Percentiles rank a stretch among this genome's conserved stretches.
Conservation (phyloP, 2,329 filamentous ascomycete genomes). For the Penicillium corylophilum region DNA sequence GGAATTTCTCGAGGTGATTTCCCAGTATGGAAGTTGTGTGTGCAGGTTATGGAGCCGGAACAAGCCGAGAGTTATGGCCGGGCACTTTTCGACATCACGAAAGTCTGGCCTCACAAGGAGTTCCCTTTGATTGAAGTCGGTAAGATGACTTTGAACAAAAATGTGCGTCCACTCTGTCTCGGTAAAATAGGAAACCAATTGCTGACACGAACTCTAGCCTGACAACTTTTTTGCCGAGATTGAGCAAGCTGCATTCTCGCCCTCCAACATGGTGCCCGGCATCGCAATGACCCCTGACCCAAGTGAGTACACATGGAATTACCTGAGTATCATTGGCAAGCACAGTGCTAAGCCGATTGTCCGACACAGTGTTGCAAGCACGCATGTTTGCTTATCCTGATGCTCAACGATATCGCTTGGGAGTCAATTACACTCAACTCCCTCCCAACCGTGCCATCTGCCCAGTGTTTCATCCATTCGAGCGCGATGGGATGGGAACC, state of each 20-base stretch:
- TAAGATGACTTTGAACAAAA: conserved; percentile 52
- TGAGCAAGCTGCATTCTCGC: conserved; percentile 66
- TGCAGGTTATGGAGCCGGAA: conserved; percentile 56
- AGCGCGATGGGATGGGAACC: conserved; percentile 40
- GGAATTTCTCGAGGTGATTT: conserved; percentile 58
- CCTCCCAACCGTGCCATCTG: conserved; percentile 39
- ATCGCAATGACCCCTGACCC: conserved; percentile 62
- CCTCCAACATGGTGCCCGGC: conserved; percentile 63
- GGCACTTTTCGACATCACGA: conserved; percentile 59
- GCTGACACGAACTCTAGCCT: conserved; percentile 22
- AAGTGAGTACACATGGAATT: conserved; percentile 29
- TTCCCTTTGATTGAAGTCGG: conserved; percentile 53
- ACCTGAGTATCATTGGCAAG: not conserved
- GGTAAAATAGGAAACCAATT: not conserved
- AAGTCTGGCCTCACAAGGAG: conserved; percentile 54
- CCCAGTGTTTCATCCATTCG: conserved; percentile 54
- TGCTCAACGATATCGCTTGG: conserved; percentile 43
- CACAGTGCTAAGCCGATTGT: conserved; percentile 15
- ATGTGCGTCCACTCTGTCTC: conserved; percentile 31
- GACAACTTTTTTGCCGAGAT: conserved; percentile 65
- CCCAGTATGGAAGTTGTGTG: conserved; percentile 56
- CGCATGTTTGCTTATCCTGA: conserved; percentile 63
- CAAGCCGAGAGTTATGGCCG: conserved; percentile 50
- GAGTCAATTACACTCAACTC: conserved; percentile 43
- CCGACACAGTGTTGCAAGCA: conserved; percentile 53